Evolutionary conservation across 2,329 filamentous ascomycete genomes (phyloP).

Genomic region (Colletotrichum gloeosporioides): DNA sequence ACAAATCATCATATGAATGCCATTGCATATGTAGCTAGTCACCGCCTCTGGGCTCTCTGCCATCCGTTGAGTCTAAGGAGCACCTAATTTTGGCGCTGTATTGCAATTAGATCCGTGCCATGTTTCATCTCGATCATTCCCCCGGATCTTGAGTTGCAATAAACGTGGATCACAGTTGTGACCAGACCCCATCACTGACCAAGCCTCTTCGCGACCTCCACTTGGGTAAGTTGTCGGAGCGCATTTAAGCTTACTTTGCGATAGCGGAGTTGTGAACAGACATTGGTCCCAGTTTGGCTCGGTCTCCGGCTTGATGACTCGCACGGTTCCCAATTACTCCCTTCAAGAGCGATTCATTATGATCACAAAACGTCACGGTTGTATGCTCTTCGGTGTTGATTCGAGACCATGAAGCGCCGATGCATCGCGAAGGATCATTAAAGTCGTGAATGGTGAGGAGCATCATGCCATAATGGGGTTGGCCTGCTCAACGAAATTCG

Average conservation of each 20-base stretch:
- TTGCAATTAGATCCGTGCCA: neutral
- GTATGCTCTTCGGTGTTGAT: neutral
- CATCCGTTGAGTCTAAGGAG: neutral
- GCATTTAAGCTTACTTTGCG: neutral
- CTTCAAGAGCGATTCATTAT: neutral
- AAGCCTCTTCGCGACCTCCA: neutral
- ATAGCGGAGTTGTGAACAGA: neutral
- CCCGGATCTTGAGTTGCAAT: neutral
- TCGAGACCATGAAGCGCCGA: neutral
- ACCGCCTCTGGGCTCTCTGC: neutral
- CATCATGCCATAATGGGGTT: neutral
- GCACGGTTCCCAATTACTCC: neutral
- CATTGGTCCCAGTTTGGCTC: neutral
- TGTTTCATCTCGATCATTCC: neutral
- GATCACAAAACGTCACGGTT: neutral
- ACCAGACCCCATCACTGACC: neutral
- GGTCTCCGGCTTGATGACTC: neutral
- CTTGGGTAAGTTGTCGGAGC: neutral
- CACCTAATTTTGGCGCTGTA: rapidly evolving
- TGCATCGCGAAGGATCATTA: neutral
- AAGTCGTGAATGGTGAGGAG: neutral
- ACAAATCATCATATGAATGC: neutral
- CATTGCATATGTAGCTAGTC: neutral
- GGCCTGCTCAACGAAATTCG: neutral
- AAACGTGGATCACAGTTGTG: neutral